Evolutionary conservation across 2,329 filamentous ascomycete genomes (phyloP).

Genomic region (Coleophoma crateriformis): DNA sequence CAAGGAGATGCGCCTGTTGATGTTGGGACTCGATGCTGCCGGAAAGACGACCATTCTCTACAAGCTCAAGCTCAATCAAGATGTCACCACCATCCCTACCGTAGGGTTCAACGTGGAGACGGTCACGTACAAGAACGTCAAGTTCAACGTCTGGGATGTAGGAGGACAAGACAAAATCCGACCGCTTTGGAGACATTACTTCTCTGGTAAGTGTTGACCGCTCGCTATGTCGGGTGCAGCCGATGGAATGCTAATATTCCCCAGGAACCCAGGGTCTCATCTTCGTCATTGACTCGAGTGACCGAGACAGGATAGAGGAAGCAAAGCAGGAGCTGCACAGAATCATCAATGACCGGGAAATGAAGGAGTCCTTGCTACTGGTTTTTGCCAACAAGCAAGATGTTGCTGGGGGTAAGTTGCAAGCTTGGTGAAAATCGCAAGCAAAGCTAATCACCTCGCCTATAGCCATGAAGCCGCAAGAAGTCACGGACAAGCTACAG

Average conservation of each 20-base stretch:
- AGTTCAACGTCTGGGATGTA: conserved; percentile 99
- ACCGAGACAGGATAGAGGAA: conserved; percentile 86
- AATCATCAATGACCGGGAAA: conserved; percentile 96
- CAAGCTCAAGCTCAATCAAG: conserved; percentile 97
- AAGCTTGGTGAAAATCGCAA: too few relatives aligned
- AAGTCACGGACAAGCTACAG: conserved; percentile 73
- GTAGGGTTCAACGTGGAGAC: conserved; percentile 99
- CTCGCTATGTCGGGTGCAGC: too few relatives aligned
- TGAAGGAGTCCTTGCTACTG: conserved; percentile 89
- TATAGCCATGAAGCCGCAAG: conserved; percentile 70
- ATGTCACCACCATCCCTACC: conserved; percentile 96
- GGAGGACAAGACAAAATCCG: conserved; percentile 99
- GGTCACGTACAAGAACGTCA: conserved; percentile 98
- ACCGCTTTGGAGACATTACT: conserved; percentile 96
- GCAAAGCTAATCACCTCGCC: too few relatives aligned
- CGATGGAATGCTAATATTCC: conserved; percentile 28
- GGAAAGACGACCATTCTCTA: conserved; percentile 99
- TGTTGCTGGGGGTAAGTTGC: conserved; percentile 62
- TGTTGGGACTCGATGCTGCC: conserved; percentile 95
- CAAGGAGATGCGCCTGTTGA: conserved; percentile 97
- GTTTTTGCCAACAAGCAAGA: conserved; percentile 99
- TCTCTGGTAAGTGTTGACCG: conserved; percentile 55
- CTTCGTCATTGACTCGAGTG: conserved; percentile 96
- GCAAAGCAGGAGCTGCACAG: conserved; percentile 90
- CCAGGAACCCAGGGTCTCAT: conserved; percentile 93